Base-by-base conservation (phyloP, 352 stramenopile genomes). In the Globisporangium irregulare region DNA sequence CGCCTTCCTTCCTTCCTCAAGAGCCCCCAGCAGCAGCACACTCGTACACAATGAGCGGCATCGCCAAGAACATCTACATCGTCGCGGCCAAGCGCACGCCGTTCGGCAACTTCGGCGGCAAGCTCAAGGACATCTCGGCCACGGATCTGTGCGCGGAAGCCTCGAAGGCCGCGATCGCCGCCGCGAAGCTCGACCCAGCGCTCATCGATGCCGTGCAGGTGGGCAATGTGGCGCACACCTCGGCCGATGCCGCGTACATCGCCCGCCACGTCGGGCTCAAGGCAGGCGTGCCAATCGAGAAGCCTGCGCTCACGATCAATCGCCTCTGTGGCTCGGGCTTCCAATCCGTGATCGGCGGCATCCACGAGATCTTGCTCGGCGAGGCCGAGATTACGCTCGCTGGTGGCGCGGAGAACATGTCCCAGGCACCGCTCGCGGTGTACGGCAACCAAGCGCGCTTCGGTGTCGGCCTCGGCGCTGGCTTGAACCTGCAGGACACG, bases 311-410 rank as follows among this genome's bases (percentile, higher is more conserved):
- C 10, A 99, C 97, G 24, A 90, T 99, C 63, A 99, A 99, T 86
- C 94, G 97, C 27, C 80, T 99, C 27, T 99, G 98, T 70, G 98
- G 97, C 62, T 97, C 81, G 43, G 97, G 97, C 58, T 99, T 99
- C 80, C 95, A 99, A 84, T 97, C 95, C 9, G 89, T 99, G 51
- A 82, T 98, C 53, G 84, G 96, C 66, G 93, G 92, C 29, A 80
- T 96, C 38, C 94, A 98, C 36, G 89, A 94, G 61, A 98, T 98
- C 65, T 71, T 92, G 68, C 74, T 98, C 36, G 92, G 92, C 10
- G 91, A 98, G 41, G 90, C 94, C 5, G 79, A 92, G 43, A 91
- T 99, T 67, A 80, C 89, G 48, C 79, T 99, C 57, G 96, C 89
- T 70, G 96, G 92, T 51, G 97, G 93, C 32, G 76, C 89, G 7